phyloP scores from a whole-genome alignment of 2,329 filamentous ascomycete genomes.

The Colletotrichum magnum region DNA sequence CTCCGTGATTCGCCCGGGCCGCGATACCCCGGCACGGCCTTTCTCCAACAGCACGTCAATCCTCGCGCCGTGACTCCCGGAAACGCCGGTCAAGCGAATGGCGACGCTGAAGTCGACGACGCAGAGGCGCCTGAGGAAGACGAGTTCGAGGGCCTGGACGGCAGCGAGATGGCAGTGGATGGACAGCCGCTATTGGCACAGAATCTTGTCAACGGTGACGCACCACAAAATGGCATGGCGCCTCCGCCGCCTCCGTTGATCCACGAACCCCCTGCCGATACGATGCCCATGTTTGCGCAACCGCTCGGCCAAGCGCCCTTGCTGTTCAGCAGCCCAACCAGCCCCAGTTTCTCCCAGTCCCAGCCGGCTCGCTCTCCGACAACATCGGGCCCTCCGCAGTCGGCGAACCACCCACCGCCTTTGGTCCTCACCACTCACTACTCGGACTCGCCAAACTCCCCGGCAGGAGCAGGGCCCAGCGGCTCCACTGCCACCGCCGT shows the following conservation, averaged over 20 bases:
- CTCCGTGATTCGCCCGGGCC: constrained; percentile 52
- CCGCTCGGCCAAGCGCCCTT: constrained; percentile 33
- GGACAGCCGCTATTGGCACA: constrained; percentile 40
- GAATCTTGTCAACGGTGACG: constrained; percentile 39
- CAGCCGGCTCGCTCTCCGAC: constrained; percentile 30
- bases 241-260: constrained; percentile 34
- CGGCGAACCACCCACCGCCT: constrained; percentile 31
- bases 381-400: constrained; percentile 17
- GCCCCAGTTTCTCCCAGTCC: constrained; percentile 29
- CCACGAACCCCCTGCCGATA: constrained; percentile 25
- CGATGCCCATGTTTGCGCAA: constrained; percentile 36
- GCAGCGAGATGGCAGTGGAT: constrained; percentile 56
- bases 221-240: constrained; percentile 20
- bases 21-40: constrained; percentile 34
- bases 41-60: constrained; percentile 12
- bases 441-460: constrained; percentile 31
- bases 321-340: constrained; percentile 37
- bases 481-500: constrained; percentile 33
- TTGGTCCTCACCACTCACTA: constrained; percentile 36
- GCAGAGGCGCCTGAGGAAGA: constrained; percentile 57
- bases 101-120: constrained; percentile 57
- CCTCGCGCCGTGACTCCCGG: constrained; percentile 39
- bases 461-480: constrained; percentile 10
- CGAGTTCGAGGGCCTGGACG: constrained; percentile 58
- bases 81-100: constrained; percentile 42